Conservation (phyloP, 225 moss, liverwort and hornwort species). For the Pseudoscleropodium purum region DNA sequence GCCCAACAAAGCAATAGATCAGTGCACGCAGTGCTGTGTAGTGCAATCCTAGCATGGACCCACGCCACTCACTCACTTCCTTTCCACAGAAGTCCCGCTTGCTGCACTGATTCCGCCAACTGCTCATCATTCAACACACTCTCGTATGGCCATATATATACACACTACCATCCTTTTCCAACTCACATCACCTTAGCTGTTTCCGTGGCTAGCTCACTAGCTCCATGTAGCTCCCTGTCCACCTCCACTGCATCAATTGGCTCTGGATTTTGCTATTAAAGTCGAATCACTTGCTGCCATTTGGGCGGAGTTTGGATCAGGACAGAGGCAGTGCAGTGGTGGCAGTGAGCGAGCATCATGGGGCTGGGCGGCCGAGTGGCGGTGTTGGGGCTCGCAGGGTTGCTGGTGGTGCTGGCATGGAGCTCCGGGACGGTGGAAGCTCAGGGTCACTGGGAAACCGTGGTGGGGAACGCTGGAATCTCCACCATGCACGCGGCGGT, state of each 20-base stretch:
- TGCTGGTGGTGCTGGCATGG: slow-evolving; percentile 1
- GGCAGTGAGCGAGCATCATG: not conserved
- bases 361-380: not conserved
- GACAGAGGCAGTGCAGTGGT: slow-evolving; percentile 5
- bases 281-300: not conserved
- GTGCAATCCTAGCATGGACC: not conserved
- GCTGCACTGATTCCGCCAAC: not conserved
- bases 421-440: not conserved
- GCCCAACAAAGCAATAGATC: not conserved
- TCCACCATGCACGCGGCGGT: slow-evolving; percentile 45
- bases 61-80: not conserved
- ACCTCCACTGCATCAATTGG: not conserved
- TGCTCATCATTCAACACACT: not conserved
- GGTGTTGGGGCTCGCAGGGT: not conserved
- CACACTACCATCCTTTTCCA: not conserved
- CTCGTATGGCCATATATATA: not conserved
- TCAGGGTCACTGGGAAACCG: slow-evolving; percentile 41
- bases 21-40: not conserved
- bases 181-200: not conserved
- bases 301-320: not conserved
- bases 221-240: not conserved
- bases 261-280: not conserved
- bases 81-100: not conserved
- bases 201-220: not conserved
- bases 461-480: slow-evolving; percentile 42